These are phyloP conservation scores for Clavaria fumosa DNA, from an alignment of 768 basidiomycete genomes.

Conservation along the genomic window DNA sequence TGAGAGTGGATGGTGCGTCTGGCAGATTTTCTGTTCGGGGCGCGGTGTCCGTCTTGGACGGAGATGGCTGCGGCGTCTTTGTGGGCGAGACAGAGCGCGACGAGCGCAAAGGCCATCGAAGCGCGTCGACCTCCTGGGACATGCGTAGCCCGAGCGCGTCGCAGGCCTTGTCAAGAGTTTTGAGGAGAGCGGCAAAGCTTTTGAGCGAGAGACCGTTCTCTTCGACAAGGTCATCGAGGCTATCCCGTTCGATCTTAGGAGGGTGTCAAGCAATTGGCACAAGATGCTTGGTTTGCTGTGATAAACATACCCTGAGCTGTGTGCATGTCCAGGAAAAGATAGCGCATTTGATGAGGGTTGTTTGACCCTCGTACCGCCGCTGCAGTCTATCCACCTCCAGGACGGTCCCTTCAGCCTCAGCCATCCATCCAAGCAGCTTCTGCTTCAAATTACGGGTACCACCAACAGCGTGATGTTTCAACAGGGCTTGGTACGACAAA, in stretches of 20 bases:
- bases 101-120: too few relatives aligned
- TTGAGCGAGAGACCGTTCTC: conserved; percentile 14
- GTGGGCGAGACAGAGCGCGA: too few relatives aligned
- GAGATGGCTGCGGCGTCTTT: conserved; percentile 14
- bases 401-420: background rate
- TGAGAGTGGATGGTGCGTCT: conserved; percentile 10
- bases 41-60: too few relatives aligned
- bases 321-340: conserved; percentile 34
- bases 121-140: background rate
- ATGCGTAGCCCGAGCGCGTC: conserved; percentile 9
- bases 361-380: conserved; percentile 13
- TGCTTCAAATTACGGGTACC: too few relatives aligned
- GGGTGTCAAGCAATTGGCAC: too few relatives aligned
- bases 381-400: background rate
- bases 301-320: background rate
- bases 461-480: too few relatives aligned
- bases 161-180: conserved; percentile 15
- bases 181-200: conserved; percentile 13
- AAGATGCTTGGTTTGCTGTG: too few relatives aligned
- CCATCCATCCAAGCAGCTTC: too few relatives aligned
- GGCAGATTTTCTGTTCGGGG: too few relatives aligned
- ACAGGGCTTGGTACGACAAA: too few relatives aligned
- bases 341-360: conserved; percentile 19
- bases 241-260: conserved; percentile 10
- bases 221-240: conserved; percentile 13